phyloP scores from a whole-genome alignment of 2,329 filamentous ascomycete species.

The Hortaea werneckii region DNA sequence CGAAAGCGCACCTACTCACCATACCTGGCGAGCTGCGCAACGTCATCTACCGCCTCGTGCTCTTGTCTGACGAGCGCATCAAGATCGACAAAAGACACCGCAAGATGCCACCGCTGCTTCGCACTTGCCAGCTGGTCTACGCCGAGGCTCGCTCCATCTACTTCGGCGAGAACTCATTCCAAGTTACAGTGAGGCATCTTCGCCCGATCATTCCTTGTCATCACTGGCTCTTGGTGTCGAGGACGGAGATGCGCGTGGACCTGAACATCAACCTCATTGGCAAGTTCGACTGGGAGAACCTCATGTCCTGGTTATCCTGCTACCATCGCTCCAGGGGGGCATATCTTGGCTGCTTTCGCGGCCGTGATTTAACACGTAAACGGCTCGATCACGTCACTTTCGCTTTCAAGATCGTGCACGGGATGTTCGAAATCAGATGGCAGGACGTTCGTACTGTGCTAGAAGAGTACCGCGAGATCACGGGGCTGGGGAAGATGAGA shows the following conservation, averaged over 20 bases:
- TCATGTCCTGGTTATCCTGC: no score
- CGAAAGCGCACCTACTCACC: background rate
- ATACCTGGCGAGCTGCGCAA: background rate
- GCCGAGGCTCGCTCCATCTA: background rate
- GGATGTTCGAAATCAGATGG: background rate
- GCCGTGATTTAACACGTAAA: no score
- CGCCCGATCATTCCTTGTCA: no score
- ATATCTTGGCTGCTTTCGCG: no score
- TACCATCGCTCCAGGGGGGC: no score
- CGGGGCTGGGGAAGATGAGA: no score
- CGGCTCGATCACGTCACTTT: background rate
- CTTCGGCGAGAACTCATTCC: background rate
- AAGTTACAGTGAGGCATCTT: background rate
- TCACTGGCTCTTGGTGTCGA: no score
- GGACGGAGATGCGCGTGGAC: no score
- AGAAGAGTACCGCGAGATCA: background rate
- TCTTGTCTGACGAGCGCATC: background rate
- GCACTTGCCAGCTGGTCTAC: background rate
- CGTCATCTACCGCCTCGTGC: background rate
- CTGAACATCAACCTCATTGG: no score
- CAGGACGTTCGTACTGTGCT: background rate
- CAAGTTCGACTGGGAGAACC: no score
- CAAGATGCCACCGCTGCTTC: background rate
- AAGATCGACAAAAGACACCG: background rate
- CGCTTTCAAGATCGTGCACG: background rate